These are phyloP conservation scores for Myriosclerotinia scirpicola DNA, from an alignment of 2,329 filamentous ascomycete species.

Conservation along the genomic window DNA sequence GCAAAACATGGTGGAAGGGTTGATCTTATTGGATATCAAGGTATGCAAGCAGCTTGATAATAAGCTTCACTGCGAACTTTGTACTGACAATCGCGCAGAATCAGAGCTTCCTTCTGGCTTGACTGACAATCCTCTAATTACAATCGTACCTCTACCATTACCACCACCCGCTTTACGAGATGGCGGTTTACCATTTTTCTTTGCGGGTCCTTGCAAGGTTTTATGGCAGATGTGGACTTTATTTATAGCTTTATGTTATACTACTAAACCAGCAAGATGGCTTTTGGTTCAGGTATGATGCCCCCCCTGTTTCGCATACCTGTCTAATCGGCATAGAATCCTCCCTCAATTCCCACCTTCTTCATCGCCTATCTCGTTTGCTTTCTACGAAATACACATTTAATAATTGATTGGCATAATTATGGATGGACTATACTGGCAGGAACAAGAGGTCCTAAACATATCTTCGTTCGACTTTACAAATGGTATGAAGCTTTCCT, in stretches of 20 bases:
- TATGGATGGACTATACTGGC: slow-evolving; percentile 94
- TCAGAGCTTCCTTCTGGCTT: slow-evolving; percentile 80
- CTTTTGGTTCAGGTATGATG: slow-evolving; percentile 61
- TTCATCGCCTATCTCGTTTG: slow-evolving; percentile 72
- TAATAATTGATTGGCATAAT: slow-evolving; percentile 98
- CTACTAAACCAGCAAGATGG: slow-evolving; percentile 73
- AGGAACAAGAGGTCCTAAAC: slow-evolving; percentile 54
- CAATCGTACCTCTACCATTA: slow-evolving; percentile 66
- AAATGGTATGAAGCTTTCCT: slow-evolving; percentile 75
- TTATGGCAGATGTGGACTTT: slow-evolving; percentile 76
- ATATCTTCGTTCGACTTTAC: slow-evolving; percentile 77
- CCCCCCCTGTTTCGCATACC: background rate
- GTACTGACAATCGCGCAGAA: slow-evolving; percentile 50
- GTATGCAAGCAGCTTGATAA: slow-evolving; percentile 45
- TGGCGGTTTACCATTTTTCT: slow-evolving; percentile 71
- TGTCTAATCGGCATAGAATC: slow-evolving; percentile 65
- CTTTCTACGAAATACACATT: slow-evolving; percentile 72
- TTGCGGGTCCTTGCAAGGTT: slow-evolving; percentile 81
- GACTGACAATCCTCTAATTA: slow-evolving; percentile 64
- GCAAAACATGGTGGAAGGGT: slow-evolving; percentile 78
- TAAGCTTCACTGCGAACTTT: background rate
- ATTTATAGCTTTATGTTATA: slow-evolving; percentile 70
- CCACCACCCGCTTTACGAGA: slow-evolving; percentile 67
- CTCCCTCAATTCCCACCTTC: slow-evolving; percentile 90
- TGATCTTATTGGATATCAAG: slow-evolving; percentile 83